Conservation (phyloP, 2,329 filamentous ascomycete species). For the Arthroderma sp. region DNA sequence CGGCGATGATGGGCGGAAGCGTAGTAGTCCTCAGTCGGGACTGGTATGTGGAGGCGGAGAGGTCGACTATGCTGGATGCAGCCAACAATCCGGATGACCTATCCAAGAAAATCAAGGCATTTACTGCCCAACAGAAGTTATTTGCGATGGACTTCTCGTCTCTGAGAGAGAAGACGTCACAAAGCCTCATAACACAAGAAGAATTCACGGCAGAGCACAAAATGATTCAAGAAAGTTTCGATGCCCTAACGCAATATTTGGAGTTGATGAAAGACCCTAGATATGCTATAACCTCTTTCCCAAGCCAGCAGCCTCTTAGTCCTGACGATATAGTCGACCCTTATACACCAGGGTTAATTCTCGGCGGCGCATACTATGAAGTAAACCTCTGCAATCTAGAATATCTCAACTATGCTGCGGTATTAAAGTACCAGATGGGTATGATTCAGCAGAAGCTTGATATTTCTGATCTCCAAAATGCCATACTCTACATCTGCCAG, state of each 20-base stretch:
- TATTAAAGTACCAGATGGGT: constrained; percentile 65
- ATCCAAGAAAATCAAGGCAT: constrained; percentile 52
- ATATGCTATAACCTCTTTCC: constrained; percentile 52
- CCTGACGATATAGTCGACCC: constrained; percentile 61
- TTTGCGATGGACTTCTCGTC: constrained; percentile 70
- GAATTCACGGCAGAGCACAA: constrained; percentile 53
- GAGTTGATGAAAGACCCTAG: constrained; percentile 50
- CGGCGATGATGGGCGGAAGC: constrained; percentile 68
- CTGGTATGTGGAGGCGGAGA: constrained; percentile 59
- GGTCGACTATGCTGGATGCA: constrained; percentile 49
- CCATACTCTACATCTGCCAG: constrained; percentile 60
- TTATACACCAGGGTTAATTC: constrained; percentile 56
- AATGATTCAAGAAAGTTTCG: constrained; percentile 34
- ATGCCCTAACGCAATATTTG: constrained; percentile 37
- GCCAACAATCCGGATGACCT: constrained; percentile 49
- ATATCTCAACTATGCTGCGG: constrained; percentile 63
- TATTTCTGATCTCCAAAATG: constrained; percentile 41
- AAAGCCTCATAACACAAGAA: constrained; percentile 49
- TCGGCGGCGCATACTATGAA: constrained; percentile 55
- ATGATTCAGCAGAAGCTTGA: constrained; percentile 40
- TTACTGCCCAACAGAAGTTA: constrained; percentile 52
- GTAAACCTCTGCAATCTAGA: constrained; percentile 65
- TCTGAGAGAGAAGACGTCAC: constrained; percentile 56
- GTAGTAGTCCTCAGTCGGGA: constrained; percentile 59
- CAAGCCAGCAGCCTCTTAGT: constrained; percentile 38